Base-by-base conservation (phyloP, 225 moss, liverwort and hornwort genomes). In the Marchantia polymorpha region DNA sequence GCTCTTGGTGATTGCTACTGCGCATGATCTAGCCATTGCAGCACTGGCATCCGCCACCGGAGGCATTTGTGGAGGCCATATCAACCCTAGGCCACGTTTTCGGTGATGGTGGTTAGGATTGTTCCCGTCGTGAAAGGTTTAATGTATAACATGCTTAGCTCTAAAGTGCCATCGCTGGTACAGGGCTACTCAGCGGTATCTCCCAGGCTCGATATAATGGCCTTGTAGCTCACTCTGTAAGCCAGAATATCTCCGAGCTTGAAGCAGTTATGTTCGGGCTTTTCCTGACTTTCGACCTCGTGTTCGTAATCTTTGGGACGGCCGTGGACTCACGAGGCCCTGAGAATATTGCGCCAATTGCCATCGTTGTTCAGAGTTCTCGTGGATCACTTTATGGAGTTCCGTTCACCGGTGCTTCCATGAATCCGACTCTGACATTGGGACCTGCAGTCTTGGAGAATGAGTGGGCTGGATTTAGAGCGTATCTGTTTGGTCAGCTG, bases 341-440 rank as follows among this genome's bases (percentile, higher is more conserved):
- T 26, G 58, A 59, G 12, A 58, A 27, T 56, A 80, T 48, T 23
- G 80, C 80, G 56, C 80, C 72, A 10, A 31, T 80, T 12, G 53
- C 70, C 1, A 73, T 80, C 47, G 80, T 73, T 73, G 10, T 72
- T 80, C 73, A 80, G 73, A 16, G 80, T 80, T 6, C 47, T 80
- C 12, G 80, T 51, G 30, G 80, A 72, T 7, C 80, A 80, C 22
- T 80, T 80, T 59, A 46, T 80, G 70, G 80, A 58, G 80, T 80
- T 61, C 80, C 80, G 8, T 73, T 80, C 72, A 80, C 72, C 55
- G 80, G 80, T 20, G 70, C 73, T 10, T 80, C 80, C 53, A 72
- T 80, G 72, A 80, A 80, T 71, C 72, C 73, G 46, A 73, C 72
- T 26, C 47, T 73, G 12, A 69, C 72, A 12, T 63, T 80, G 19